Evolutionary conservation across 352 stramenopile species (phyloP).

Genomic region (Phytophthora sojae): DNA sequence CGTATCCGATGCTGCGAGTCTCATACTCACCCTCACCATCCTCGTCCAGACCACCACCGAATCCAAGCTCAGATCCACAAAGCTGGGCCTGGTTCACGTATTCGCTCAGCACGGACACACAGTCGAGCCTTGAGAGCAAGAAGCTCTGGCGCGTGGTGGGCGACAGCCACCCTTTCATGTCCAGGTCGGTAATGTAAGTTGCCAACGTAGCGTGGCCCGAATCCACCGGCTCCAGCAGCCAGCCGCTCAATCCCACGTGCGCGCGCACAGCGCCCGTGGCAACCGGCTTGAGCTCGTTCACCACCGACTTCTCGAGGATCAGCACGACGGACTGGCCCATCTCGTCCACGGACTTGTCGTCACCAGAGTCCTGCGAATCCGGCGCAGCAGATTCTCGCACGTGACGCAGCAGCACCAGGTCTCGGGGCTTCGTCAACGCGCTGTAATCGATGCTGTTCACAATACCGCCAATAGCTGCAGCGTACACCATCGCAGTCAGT

Average conservation of each 20-base stretch:
- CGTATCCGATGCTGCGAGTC: constrained; percentile 37
- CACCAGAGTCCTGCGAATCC: constrained; percentile 44
- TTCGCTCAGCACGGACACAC: constrained; percentile 66
- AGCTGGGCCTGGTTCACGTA: constrained; percentile 73
- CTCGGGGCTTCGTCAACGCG: constrained; percentile 54
- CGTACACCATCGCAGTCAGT: constrained; percentile 56
- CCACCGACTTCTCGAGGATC: constrained; percentile 84
- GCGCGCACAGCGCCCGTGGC: constrained; percentile 54
- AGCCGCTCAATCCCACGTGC: constrained; percentile 72
- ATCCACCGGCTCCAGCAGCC: constrained; percentile 78
- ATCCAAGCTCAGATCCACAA: constrained; percentile 55
- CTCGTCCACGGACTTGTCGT: constrained; percentile 52
- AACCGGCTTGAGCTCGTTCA: constrained; percentile 74
- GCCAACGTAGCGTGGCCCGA: constrained; percentile 58
- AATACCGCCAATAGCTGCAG: constrained; percentile 54
- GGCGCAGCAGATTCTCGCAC: constrained; percentile 67
- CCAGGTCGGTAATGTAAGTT: constrained; percentile 81
- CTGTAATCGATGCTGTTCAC: constrained; percentile 67
- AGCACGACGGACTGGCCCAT: constrained; percentile 68
- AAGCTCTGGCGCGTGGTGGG: constrained; percentile 56
- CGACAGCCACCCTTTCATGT: constrained; percentile 63
- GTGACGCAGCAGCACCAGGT: constrained; percentile 80
- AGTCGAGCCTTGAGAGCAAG: constrained; percentile 66
- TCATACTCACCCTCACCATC: constrained; percentile 49
- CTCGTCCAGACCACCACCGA: constrained; percentile 54